Base-by-base conservation (phyloP, 2,329 filamentous ascomycete genomes). In the Talaromyces sp. region DNA sequence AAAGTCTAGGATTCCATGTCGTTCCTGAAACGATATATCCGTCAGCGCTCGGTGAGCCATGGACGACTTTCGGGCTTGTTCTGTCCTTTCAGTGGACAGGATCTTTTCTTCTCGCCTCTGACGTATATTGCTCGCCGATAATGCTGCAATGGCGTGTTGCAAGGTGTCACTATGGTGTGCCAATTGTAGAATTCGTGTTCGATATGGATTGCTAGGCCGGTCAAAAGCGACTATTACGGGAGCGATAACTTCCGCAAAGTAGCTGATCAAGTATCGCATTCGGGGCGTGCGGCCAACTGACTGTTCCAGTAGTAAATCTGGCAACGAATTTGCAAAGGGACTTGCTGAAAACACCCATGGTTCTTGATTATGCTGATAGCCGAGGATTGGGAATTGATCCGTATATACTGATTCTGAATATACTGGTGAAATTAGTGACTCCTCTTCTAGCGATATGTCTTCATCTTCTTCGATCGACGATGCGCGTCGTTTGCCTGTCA, bases 161-260 rank as follows among this genome's bases (percentile, higher is more conserved):
- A 97, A 80, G 67, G 91, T 92, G 68, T 89, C 87, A 75, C 91
- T 96, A 64, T 85, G 83, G 67, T 87, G 83, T 12, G 92, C 91
- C 58, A 97, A 82, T 61, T 87, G 87, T 64, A 96, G 82, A 61
- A 97, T 87, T 72, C 96, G 89, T 69, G 88, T 87, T 65, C 92
- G 84, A 73, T 93, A 97, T 1, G 93, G 93, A 74, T 96, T 97
- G 66, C 83, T 84, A 1, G 90, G 89, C 11, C 88, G 88, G 73
- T 98, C 93, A 74, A 96, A 92, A 68, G 92, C 91, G 58, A 97
- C 92, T 76, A 97, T 90, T 64, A 92, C 91, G 5, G 91, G 91
- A 68, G 92, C 95, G 79, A 98, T 93, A 71, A 91, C 90, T 75
- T 92, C 92, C 72, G 93, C 89, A 77, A 96, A 97, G 77, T 96